Percentiles rank a stretch among this genome's conserved stretches.
These are phyloP conservation scores for Cavenderia fasciculata DNA, from an alignment of 78 protist species.

Conservation along the genomic window DNA sequence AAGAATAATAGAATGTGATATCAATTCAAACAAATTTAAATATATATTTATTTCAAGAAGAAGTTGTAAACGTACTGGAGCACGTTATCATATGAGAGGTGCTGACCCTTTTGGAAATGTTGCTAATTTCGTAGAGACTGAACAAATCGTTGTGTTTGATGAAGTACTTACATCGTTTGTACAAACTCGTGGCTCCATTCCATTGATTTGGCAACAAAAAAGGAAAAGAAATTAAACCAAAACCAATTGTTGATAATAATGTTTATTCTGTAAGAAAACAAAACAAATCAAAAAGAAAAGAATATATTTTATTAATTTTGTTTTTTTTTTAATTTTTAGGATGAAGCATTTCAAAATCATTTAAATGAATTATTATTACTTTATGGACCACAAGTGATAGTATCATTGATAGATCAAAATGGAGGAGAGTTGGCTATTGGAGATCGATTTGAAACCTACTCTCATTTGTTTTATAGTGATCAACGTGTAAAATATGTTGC, in stretches of 20 bases:
- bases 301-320: neutral
- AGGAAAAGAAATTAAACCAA: slow-evolving; percentile 67
- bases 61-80: slow-evolving; percentile 78
- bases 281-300: neutral
- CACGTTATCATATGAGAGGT: slow-evolving; percentile 77
- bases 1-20: slow-evolving; percentile 57
- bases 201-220: slow-evolving; percentile 74
- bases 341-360: slow-evolving; percentile 73
- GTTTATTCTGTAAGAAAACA: neutral
- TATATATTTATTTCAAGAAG: slow-evolving; percentile 67
- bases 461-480: neutral
- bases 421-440: slow-evolving; percentile 78
- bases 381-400: slow-evolving; percentile 59
- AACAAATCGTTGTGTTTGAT: slow-evolving; percentile 51
- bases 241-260: slow-evolving; percentile 34
- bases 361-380: slow-evolving; percentile 41
- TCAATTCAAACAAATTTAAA: slow-evolving; percentile 55
- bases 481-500: slow-evolving; percentile 31
- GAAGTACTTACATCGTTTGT: slow-evolving; percentile 58
- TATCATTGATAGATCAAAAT: slow-evolving; percentile 76
- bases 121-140: slow-evolving; percentile 85
- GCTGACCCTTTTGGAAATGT: slow-evolving; percentile 80
- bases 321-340: neutral
- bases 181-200: slow-evolving; percentile 75
- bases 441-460: slow-evolving; percentile 57